phyloP scores from a whole-genome alignment of 495 filamentous ascomycete genomes.

The Hyaloscypha variabilis region DNA sequence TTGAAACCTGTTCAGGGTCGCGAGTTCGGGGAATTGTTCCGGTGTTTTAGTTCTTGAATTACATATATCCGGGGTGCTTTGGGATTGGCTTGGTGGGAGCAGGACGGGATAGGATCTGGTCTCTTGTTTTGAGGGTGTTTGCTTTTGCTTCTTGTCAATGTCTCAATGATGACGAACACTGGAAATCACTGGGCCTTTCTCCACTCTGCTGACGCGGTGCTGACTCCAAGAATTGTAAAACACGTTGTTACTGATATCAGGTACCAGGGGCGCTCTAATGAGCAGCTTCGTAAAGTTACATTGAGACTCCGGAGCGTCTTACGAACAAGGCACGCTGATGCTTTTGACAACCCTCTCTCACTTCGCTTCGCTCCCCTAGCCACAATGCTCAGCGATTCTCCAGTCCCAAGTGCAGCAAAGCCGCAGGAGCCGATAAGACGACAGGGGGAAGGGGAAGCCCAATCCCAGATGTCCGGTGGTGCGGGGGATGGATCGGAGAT shows the following conservation, averaged over 20 bases:
- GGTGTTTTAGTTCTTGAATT: slow-evolving; percentile 17
- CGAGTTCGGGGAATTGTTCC: slow-evolving; percentile 3
- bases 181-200: neutral
- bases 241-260: neutral
- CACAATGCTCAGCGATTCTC: neutral
- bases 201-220: neutral
- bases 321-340: neutral
- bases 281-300: neutral
- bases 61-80: slow-evolving; percentile 28
- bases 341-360: neutral
- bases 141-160: slow-evolving; percentile 22
- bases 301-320: neutral
- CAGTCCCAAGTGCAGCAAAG: neutral
- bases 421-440: slow-evolving; percentile 5
- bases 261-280: neutral
- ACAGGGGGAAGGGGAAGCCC: slow-evolving; percentile 3
- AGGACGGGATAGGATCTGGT: slow-evolving; percentile 12
- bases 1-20: slow-evolving; percentile 2
- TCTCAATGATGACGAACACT: slow-evolving; percentile 22
- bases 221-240: neutral
- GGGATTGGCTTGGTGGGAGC: slow-evolving; percentile 25
- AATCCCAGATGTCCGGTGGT: neutral
- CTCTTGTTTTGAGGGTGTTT: slow-evolving; percentile 15
- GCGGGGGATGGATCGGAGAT: slow-evolving; percentile 10
- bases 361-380: neutral